A percentile compares a stretch with the other conserved stretches of the same genome.
Conservation (phyloP, 441 rosid species). For the Gossypium davidsonii region DNA sequence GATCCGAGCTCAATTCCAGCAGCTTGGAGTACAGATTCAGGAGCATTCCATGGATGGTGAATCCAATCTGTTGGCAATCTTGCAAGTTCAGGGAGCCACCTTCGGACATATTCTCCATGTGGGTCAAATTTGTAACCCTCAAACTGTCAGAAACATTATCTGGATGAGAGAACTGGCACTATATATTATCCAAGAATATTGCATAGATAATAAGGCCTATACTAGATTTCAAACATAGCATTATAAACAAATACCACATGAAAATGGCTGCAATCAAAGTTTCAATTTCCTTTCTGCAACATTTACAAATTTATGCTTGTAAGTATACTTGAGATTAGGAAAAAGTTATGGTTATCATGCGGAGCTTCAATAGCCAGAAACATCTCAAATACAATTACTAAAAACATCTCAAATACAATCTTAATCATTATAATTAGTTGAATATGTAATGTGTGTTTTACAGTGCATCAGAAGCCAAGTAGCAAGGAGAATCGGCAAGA, state of each 20-base stretch:
- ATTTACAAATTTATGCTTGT: background rate
- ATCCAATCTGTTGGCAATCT: constrained; percentile 99
- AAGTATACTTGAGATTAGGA: background rate
- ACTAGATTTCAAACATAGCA: background rate
- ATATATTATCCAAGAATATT: background rate
- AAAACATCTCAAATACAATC: no score
- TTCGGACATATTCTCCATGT: constrained; percentile 79
- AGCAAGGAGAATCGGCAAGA: background rate
- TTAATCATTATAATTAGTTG: background rate
- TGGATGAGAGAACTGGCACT: constrained; percentile 6
- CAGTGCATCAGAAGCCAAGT: background rate
- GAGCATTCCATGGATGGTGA: constrained; percentile 98
- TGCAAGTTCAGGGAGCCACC: constrained; percentile 97
- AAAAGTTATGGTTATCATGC: background rate
- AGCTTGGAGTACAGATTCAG: constrained; percentile 82
- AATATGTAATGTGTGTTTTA: background rate
- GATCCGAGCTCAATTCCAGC: constrained; percentile 97
- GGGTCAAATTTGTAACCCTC: constrained; percentile 94
- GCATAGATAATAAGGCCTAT: background rate
- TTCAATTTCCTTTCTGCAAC: background rate
- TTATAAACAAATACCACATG: background rate
- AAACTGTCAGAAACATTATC: constrained; percentile 36
- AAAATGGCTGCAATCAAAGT: background rate
- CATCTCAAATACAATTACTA: background rate
- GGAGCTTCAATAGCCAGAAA: background rate